These are phyloP conservation scores for Neofusicoccum cordaticola DNA, from an alignment of 2,329 filamentous ascomycete genomes.

Conservation along the genomic window DNA sequence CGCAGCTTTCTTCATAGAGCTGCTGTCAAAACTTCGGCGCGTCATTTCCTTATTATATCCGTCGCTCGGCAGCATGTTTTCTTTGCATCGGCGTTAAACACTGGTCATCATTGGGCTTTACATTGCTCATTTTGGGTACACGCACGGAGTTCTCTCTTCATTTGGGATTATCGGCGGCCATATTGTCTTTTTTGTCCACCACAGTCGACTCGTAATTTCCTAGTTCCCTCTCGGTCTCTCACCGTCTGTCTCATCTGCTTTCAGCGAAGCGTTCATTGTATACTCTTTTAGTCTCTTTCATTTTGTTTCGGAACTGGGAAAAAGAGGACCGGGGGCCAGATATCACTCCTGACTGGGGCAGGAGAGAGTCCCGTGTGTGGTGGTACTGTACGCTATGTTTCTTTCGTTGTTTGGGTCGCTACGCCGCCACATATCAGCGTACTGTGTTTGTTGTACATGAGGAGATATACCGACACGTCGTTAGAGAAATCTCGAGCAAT, in stretches of 20 bases:
- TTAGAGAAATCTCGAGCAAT: conserved; percentile 15
- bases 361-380: conserved; percentile 3
- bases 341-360: conserved; percentile 9
- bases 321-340: background rate
- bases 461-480: conserved; percentile 8
- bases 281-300: background rate
- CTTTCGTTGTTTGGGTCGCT: background rate
- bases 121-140: conserved; percentile 6
- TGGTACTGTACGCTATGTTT: conserved; percentile 14
- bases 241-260: background rate
- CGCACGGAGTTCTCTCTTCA: conserved; percentile 5
- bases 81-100: conserved; percentile 12
- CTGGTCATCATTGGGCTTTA: background rate
- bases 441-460: background rate
- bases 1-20: background rate
- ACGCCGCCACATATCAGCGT: conserved; percentile 8
- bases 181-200: background rate
- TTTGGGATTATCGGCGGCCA: conserved; percentile 1
- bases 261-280: conserved; percentile 10
- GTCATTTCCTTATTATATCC: background rate
- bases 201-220: conserved; percentile 5
- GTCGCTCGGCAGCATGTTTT: conserved; percentile 14
- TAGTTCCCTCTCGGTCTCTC: conserved; percentile 1
- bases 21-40: conserved; percentile 12
- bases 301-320: background rate